A percentile compares a stretch with the other conserved stretches of the same genome.
phyloP scores from a whole-genome alignment of 306 rosid species.

The barrel medic (Medicago truncatula) region DNA sequence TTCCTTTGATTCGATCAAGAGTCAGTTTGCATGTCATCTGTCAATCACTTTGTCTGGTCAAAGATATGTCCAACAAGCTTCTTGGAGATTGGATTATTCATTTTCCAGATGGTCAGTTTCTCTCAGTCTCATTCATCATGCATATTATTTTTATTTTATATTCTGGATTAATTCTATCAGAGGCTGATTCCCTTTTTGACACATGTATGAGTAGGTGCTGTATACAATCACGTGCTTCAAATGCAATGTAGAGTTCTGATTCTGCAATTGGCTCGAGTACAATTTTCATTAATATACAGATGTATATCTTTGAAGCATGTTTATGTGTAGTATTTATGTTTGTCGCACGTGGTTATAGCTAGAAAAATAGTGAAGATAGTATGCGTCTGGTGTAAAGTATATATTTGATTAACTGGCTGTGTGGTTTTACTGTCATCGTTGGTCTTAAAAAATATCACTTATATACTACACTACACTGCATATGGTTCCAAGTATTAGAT shows the following conservation, averaged over 20 bases:
- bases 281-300: slow-evolving; percentile 10
- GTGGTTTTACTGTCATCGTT: too few species aligned
- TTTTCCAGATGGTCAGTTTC: slow-evolving; percentile 37
- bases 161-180: slow-evolving; percentile 9
- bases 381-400: too few species aligned
- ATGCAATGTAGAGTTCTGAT: slow-evolving; percentile 29
- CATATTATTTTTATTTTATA: slow-evolving; percentile 25
- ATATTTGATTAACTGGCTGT: too few species aligned
- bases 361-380: too few species aligned
- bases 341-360: slow-evolving; percentile 22
- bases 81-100: slow-evolving; percentile 18
- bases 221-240: slow-evolving; percentile 29
- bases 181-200: slow-evolving; percentile 22
- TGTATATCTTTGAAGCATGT: slow-evolving; percentile 35
- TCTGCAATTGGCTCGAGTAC: slow-evolving; percentile 16
- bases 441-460: too few species aligned
- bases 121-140: slow-evolving; percentile 14
- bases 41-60: slow-evolving; percentile 31
- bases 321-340: slow-evolving; percentile 16
- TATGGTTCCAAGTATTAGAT: too few species aligned
- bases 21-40: slow-evolving; percentile 8
- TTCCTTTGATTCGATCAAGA: slow-evolving; percentile 61
- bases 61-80: slow-evolving; percentile 24
- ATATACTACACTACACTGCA: too few species aligned
- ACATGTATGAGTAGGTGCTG: slow-evolving; percentile 31